These are phyloP conservation scores for Phlebiopsis gigantea DNA, from an alignment of 768 basidiomycete species.

Conservation along the genomic window DNA sequence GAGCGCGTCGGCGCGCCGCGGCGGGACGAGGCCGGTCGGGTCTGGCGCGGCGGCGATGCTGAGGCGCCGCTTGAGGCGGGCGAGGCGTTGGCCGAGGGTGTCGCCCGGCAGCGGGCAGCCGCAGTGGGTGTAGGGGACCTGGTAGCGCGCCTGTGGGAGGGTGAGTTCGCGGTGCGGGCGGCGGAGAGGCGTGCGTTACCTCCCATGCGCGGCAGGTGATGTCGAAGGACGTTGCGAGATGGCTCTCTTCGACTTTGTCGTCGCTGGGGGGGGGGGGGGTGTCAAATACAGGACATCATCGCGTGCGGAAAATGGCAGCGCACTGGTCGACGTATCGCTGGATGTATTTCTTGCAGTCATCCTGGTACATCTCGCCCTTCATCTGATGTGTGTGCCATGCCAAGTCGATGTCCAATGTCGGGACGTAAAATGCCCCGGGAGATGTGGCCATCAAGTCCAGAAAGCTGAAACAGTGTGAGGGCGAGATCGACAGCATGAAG, in stretches of 20 bases:
- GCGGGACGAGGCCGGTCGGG: constrained; percentile 27
- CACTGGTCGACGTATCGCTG: constrained; percentile 52
- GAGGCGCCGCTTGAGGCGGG: constrained; percentile 23
- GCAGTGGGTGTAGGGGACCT: constrained; percentile 51
- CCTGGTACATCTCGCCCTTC: constrained; percentile 38
- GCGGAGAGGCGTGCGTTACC: too few species aligned
- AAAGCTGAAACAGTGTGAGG: constrained; percentile 30
- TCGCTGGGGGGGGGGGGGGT: constrained; percentile 30
- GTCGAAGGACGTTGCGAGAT: constrained; percentile 42
- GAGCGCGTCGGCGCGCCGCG: constrained; percentile 32
- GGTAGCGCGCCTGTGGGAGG: constrained; percentile 41
- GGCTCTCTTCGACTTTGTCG: constrained; percentile 42
- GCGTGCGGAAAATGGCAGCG: not conserved
- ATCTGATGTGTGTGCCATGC: constrained; percentile 75
- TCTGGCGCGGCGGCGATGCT: not conserved
- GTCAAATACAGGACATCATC: not conserved
- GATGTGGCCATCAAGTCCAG: constrained; percentile 47
- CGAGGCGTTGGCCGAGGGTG: constrained; percentile 38
- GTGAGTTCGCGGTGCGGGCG: not conserved
- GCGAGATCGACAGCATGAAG: not conserved
- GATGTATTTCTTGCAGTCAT: constrained; percentile 37
- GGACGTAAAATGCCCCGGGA: constrained; percentile 41
- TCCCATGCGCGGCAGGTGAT: constrained; percentile 45
- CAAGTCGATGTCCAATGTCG: constrained; percentile 70
- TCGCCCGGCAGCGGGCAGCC: constrained; percentile 51